Percentiles rank a stretch among this genome's conserved stretches.
These are phyloP conservation scores for Nannizzia gypsea DNA, from an alignment of 2,329 filamentous ascomycete species.

Conservation along the genomic window DNA sequence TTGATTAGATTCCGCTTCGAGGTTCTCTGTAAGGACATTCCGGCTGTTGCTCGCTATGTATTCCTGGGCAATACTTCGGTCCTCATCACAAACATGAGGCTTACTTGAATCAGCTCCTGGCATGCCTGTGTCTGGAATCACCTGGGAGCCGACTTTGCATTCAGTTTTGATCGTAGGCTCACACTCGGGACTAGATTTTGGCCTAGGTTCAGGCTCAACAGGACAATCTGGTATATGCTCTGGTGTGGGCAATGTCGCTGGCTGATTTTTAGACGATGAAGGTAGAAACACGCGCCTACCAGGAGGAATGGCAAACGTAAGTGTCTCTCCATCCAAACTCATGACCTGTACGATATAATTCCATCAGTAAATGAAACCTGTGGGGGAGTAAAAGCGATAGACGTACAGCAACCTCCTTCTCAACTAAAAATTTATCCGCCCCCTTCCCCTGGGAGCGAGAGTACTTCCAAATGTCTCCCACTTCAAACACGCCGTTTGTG, in stretches of 20 bases:
- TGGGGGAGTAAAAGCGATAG: background rate
- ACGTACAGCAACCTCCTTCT: conserved; percentile 34
- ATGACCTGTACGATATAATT: conserved; percentile 20
- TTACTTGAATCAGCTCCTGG: background rate
- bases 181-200: background rate
- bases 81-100: background rate
- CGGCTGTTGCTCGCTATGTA: background rate
- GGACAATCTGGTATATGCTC: background rate
- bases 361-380: background rate
- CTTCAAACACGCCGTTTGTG: conserved; percentile 24
- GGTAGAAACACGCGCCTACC: conserved; percentile 27
- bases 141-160: background rate
- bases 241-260: background rate
- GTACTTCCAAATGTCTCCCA: conserved; percentile 34
- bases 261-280: background rate
- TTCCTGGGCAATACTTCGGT: background rate
- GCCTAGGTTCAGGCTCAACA: background rate
- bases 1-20: background rate
- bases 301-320: conserved; percentile 31
- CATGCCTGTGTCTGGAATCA: background rate
- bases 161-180: background rate
- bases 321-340: conserved; percentile 20
- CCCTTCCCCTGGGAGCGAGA: conserved; percentile 17
- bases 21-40: background rate
- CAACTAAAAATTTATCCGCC: conserved; percentile 22